Evolutionary conservation across 139 green algal genomes (phyloP), one percentile per base, ranked within the genome.

Genomic region (Nannochloris sp.): DNA sequence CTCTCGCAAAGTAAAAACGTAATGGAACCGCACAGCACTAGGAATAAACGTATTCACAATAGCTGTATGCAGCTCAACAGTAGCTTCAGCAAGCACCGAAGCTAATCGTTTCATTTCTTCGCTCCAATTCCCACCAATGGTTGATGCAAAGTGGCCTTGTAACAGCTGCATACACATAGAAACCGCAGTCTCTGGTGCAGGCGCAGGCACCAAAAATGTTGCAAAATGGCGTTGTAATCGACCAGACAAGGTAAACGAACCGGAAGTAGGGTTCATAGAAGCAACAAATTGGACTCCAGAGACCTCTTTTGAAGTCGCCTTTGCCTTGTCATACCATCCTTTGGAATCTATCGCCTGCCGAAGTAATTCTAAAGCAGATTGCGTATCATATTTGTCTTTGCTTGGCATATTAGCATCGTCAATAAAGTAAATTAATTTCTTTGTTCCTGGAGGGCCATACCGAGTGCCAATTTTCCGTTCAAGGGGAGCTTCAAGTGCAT

Each of bases 351-450:
- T 74, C 65, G 73, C 77, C 77, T 97, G 90, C 12, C 90, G 75
- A 38, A 90, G 68, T 32, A 97, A 82, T 81, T 96, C 90, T 54
- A 96, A 87, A 13, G 90, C 87, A 1, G 73, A 83, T 74, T 96
- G 90, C 9, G 90, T 97, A 78, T 95, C 88, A 53, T 96, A 97
- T 80, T 96, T 96, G 83, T 97, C 90, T 12, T 89, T 78, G 31
- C 81, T 85, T 0, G 90, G 87, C 90, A 96, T 93, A 77, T 95
- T 96, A 61, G 91, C 80, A 78, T 95, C 90, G 61, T 97, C 90
- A 5, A 97, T 67, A 54, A 96, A 96, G 78, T 91, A 96, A 4
- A 96, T 78, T 15, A 96, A 72, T 23, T 76, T 47, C 14, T 71
- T 75, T 44, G n/a, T 44, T 13, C 89, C 90, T 13, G 90, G 84